Base-by-base conservation (phyloP, 192 early-diverging fungal genomes). In the Backusella liffmaniae region DNA sequence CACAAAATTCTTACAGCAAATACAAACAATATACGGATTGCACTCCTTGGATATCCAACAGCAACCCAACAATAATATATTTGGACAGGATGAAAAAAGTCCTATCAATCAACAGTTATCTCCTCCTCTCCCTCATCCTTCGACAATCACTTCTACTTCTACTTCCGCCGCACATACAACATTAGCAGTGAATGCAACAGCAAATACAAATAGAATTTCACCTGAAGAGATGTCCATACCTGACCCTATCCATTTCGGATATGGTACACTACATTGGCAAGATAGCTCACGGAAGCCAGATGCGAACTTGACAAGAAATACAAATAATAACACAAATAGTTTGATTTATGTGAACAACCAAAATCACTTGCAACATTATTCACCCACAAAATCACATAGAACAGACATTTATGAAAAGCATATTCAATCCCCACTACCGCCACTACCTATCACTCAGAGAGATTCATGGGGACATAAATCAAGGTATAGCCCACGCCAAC, bases 1-100 rank as follows among this genome's bases (percentile, higher is more conserved):
- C 1, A 32, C 29, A 42, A 73, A 73, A 26, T 73, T 73, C n/a
- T 65, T 73, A n/a, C 72, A 73, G 5, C 72, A 73, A 29, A 32
- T 73, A 15, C 70, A 71, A 71, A 44, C 41, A 18, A n/a, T 71
- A 15, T 71, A 71, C 30, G 70, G 70, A 9, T 62, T 62, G 29
- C 56, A 62, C 56, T 29, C 56, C 56, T 62, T 62, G 56, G 23
- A 62, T 62, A 62, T 10, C 0, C 21, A 23, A 62, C 21, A 62
- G 10, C 9, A 62, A 23, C 1, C 21, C 12, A 62, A 62, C 26
- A 62, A 62, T 29, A 62, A 23, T 29, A 62, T 62, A n/a, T 62
- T 62, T 23, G 26, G 29, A 29, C 21, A 29, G 10, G 56, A 29
- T 7, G 12, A 62, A 13, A 12, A 62, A 29, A 62, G 26, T 13